A percentile compares a stretch with the other conserved stretches of the same genome.
These are phyloP conservation scores for Hanseniaspora singularis DNA, from an alignment of 805 yeast genomes.

Conservation along the genomic window DNA sequence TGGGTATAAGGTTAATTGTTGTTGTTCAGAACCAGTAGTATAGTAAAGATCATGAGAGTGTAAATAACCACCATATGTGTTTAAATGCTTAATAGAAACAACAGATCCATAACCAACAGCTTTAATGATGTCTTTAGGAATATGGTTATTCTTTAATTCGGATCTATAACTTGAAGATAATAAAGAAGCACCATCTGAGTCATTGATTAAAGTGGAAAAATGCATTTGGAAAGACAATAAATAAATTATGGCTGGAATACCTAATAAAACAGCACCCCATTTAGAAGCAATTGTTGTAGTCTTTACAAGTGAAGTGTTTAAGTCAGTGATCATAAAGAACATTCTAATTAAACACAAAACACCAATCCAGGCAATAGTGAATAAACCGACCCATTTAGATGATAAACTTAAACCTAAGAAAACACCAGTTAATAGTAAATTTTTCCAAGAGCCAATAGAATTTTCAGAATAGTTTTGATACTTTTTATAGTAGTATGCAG, in stretches of 20 bases:
- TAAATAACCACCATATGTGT: conserved; percentile 67
- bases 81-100: conserved; percentile 54
- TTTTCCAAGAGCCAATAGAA: conserved; percentile 43
- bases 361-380: conserved; percentile 73
- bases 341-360: conserved; percentile 45
- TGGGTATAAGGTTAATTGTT: conserved; percentile 70
- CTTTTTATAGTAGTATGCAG: conserved; percentile 53
- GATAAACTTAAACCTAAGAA: conserved; percentile 63
- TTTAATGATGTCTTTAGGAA: conserved; percentile 48
- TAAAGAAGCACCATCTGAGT: conserved; percentile 63
- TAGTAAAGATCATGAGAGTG: conserved; percentile 67
- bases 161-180: conserved; percentile 63
- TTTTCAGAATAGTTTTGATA: conserved; percentile 57
- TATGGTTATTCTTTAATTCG: conserved; percentile 44
- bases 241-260: conserved; percentile 48
- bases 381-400: conserved; percentile 77
- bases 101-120: conserved; percentile 64
- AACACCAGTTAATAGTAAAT: conserved; percentile 52
- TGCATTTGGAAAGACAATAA: conserved; percentile 50
- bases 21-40: conserved; percentile 74
- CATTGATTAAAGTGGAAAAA: conserved; percentile 42
- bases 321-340: conserved; percentile 66
- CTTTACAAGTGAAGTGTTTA: conserved; percentile 36
- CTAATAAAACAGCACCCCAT: conserved; percentile 45
- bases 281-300: conserved; percentile 37